phyloP scores from a whole-genome alignment of 2,329 filamentous ascomycete species.

The Colletotrichum sansevieriae region DNA sequence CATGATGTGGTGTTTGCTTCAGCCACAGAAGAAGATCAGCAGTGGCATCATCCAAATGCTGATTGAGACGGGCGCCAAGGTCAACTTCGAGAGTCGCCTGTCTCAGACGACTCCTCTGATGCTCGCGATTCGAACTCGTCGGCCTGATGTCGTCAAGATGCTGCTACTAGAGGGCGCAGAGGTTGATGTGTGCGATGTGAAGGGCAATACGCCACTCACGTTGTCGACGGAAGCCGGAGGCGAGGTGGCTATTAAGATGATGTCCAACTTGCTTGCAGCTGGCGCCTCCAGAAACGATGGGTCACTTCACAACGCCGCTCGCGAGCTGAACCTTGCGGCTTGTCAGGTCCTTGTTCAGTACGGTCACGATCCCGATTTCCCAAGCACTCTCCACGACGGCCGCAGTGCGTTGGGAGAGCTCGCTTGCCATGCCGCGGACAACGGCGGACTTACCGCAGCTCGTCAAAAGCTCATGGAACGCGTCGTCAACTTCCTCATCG shows the following conservation, averaged over 20 bases:
- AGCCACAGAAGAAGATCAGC: constrained; percentile 73
- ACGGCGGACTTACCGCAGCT: constrained; percentile 57
- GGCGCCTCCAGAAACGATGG: constrained; percentile 73
- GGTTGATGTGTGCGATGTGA: constrained; percentile 68
- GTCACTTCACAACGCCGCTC: constrained; percentile 74
- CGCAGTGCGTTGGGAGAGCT: constrained; percentile 74
- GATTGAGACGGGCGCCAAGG: constrained; percentile 66
- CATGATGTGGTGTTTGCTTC: constrained; percentile 71
- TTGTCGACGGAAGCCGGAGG: constrained; percentile 70
- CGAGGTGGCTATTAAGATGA: constrained; percentile 65
- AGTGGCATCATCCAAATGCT: constrained; percentile 69
- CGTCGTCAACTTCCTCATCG: constrained; percentile 68
- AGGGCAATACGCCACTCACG: constrained; percentile 70
- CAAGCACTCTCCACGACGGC: constrained; percentile 71
- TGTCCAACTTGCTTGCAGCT: constrained; percentile 66
- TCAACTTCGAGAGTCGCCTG: constrained; percentile 65
- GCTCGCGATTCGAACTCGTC: constrained; percentile 67
- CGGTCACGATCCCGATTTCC: constrained; percentile 74
- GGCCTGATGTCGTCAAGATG: constrained; percentile 68
- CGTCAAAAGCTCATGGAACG: constrained; percentile 68
- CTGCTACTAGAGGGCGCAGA: constrained; percentile 71
- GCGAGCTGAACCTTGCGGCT: constrained; percentile 68
- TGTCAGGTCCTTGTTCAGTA: constrained; percentile 69
- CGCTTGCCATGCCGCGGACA: constrained; percentile 67
- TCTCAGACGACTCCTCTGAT: constrained; percentile 71